Percentiles rank a stretch among this genome's conserved stretches.
Evolutionary conservation across 1,284 basidiomycete species (phyloP).

Genomic region (Tylopilus orsonianus): DNA sequence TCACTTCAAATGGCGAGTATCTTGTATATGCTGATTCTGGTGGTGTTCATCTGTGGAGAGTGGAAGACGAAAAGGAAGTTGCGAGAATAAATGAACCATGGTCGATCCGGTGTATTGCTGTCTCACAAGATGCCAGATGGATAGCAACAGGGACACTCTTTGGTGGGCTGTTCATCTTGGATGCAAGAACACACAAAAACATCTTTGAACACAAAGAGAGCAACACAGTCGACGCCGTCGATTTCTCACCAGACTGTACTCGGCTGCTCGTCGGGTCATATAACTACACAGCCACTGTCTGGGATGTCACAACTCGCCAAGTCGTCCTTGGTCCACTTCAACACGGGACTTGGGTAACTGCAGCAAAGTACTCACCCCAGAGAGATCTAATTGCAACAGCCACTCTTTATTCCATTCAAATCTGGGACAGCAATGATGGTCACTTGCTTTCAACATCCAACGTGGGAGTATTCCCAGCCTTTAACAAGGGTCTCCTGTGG

Average conservation of each 20-base stretch:
- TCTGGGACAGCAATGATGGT: background rate
- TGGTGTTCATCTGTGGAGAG: background rate
- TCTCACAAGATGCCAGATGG: background rate
- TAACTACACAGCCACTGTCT: background rate
- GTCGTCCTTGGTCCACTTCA: background rate
- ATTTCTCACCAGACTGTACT: conserved; percentile 1
- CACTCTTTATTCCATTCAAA: background rate
- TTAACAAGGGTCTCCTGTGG: background rate
- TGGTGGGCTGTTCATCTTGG: background rate
- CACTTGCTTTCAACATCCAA: background rate
- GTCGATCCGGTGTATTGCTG: background rate
- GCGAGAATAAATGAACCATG: background rate
- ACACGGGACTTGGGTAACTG: background rate
- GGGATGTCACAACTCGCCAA: background rate
- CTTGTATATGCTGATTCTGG: background rate
- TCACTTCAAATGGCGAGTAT: background rate
- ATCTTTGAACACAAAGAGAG: background rate
- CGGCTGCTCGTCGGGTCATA: background rate
- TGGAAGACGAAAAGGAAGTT: background rate
- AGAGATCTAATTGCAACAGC: background rate
- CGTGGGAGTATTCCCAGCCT: background rate
- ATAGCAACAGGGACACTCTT: background rate
- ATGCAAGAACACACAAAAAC: background rate
- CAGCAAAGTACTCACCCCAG: background rate
- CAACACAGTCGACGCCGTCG: background rate